phyloP scores from a whole-genome alignment of 441 rosid species.

The Pelargonium citronellum region DNA sequence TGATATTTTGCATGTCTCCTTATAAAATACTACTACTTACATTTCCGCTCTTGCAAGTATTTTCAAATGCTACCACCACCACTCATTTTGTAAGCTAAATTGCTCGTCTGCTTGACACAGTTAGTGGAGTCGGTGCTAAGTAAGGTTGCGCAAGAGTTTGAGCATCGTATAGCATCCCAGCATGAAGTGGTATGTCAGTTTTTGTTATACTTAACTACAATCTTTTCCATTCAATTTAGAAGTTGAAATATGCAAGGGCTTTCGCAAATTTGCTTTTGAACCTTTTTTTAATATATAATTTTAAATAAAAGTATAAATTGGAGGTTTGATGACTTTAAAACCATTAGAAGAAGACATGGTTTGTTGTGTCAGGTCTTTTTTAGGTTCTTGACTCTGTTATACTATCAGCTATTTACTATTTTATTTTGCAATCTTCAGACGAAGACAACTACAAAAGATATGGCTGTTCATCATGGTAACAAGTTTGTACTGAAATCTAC shows the following conservation, averaged over 20 bases:
- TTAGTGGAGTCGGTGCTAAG: constrained; percentile 78
- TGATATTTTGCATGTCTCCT: neutral
- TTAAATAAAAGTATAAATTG: too few relatives aligned
- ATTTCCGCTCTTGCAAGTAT: too few relatives aligned
- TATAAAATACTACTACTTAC: too few relatives aligned
- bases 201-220: constrained; percentile 11
- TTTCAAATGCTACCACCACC: neutral
- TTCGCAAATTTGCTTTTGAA: too few relatives aligned
- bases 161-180: constrained; percentile 64
- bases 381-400: too few relatives aligned
- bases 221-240: neutral
- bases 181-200: constrained; percentile 47
- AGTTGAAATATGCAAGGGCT: too few relatives aligned
- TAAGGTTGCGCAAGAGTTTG: constrained; percentile 79
- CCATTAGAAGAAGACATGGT: too few relatives aligned
- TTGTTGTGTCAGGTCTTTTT: too few relatives aligned
- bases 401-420: constrained; percentile 1
- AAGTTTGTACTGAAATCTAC: constrained; percentile 38
- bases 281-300: too few relatives aligned
- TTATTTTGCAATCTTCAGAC: constrained; percentile 32
- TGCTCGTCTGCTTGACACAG: constrained; percentile 33
- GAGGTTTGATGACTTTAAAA: too few relatives aligned
- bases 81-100: neutral
- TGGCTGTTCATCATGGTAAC: constrained; percentile 37
- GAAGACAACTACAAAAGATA: constrained; percentile 41